Conservation (phyloP, 805 yeast species). For the Wickerhamomyces strasburgensis region DNA sequence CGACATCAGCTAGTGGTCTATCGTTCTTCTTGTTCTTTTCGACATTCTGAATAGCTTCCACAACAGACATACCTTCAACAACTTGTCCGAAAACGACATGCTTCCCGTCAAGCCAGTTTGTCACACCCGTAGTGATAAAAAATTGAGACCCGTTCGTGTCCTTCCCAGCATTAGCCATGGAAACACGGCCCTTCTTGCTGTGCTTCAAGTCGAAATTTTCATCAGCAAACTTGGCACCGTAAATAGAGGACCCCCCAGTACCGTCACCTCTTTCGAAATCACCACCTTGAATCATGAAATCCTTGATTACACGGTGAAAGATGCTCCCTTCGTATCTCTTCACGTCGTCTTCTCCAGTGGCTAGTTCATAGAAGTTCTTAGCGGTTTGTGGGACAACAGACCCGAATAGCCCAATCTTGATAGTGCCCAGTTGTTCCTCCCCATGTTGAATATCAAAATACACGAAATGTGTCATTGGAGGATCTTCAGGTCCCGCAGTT, state of each 20-base stretch:
- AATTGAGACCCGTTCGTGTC: slow-evolving; percentile 70
- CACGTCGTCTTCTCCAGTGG: slow-evolving; percentile 27
- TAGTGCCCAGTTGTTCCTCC: slow-evolving; percentile 20
- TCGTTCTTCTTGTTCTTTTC: slow-evolving; percentile 46
- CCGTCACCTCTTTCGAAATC: slow-evolving; percentile 66
- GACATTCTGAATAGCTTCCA: slow-evolving; percentile 29
- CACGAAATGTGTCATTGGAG: slow-evolving; percentile 25
- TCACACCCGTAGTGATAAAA: slow-evolving; percentile 55
- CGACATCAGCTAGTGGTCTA: slow-evolving; percentile 41
- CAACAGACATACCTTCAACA: slow-evolving; percentile 53
- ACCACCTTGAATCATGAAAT: slow-evolving; percentile 86
- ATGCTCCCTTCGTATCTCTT: slow-evolving; percentile 50
- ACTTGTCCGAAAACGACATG: slow-evolving; percentile 83
- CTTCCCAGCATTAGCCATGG: slow-evolving; percentile 69
- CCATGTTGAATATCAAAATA: slow-evolving; percentile 22
- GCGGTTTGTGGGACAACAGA: slow-evolving; percentile 60
- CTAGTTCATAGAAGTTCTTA: slow-evolving; percentile 49
- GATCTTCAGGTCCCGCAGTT: slow-evolving; percentile 8
- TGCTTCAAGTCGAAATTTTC: slow-evolving; percentile 71
- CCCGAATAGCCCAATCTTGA: slow-evolving; percentile 62
- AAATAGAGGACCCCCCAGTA: slow-evolving; percentile 75
- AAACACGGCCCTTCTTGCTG: slow-evolving; percentile 61
- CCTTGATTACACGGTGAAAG: slow-evolving; percentile 70
- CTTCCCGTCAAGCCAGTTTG: slow-evolving; percentile 45
- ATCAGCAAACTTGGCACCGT: slow-evolving; percentile 68